Conservation (phyloP, 352 stramenopile species). For the Pythium myriotylum region DNA sequence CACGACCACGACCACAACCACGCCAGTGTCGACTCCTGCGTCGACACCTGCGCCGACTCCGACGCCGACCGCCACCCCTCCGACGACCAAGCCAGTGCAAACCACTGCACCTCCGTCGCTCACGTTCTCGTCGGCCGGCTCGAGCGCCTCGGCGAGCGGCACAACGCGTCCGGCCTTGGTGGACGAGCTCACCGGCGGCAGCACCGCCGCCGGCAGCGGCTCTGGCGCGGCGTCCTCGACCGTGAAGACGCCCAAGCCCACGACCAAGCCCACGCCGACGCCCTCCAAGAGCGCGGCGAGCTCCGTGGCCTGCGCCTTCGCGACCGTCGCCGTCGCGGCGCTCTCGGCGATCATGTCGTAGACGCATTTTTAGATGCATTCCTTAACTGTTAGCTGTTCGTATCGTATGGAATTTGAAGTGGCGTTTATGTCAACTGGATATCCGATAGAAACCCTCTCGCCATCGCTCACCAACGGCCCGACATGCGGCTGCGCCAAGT, state of each 20-base stretch:
- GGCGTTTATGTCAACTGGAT: too few species aligned
- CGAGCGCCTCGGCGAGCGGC: neutral
- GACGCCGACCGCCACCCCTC: constrained; percentile 10
- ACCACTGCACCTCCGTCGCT: constrained; percentile 2
- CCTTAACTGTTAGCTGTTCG: constrained; percentile 20
- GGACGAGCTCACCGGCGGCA: neutral
- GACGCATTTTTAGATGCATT: constrained; percentile 4
- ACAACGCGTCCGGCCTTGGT: too few species aligned
- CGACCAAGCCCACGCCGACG: constrained; percentile 7
- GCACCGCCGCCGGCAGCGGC: constrained; percentile 3
- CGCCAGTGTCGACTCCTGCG: constrained; percentile 6
- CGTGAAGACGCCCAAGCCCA: neutral
- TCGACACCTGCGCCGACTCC: constrained; percentile 9
- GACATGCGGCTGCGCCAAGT: constrained; percentile 77
- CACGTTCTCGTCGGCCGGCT: neutral
- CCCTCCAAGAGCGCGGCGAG: constrained; percentile 2
- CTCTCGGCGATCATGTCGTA: constrained; percentile 13
- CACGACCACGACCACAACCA: constrained; percentile 1
- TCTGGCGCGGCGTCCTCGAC: neutral
- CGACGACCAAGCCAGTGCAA: constrained; percentile 2
- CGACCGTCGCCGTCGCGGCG: neutral
- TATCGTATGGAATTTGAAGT: constrained; percentile 13
- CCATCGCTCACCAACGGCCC: too few species aligned
- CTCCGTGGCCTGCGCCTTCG: neutral
- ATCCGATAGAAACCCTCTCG: constrained; percentile 11